Conservation (phyloP, 768 basidiomycete species). For the Boletus rufocinnamomeus region DNA sequence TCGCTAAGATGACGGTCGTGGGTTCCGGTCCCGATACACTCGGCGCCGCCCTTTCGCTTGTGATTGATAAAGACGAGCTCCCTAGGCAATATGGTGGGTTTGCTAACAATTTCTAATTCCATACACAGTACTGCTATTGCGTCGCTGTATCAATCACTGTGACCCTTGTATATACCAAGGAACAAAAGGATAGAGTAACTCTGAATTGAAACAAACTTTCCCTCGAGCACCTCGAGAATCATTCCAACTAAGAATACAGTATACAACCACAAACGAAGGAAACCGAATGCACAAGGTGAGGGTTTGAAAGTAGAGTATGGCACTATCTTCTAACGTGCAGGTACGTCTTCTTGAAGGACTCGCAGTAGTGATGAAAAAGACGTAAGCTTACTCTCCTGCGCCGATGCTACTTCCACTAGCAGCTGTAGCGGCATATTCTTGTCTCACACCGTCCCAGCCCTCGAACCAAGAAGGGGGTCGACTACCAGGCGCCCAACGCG, state of each 20-base stretch:
- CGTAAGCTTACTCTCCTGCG: slow-evolving; percentile 22
- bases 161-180: neutral
- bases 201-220: neutral
- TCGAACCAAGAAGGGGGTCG: slow-evolving; percentile 43
- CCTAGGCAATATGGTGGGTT: slow-evolving; percentile 73
- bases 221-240: neutral
- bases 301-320: neutral
- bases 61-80: slow-evolving; percentile 58
- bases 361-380: neutral
- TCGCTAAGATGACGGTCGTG: slow-evolving; percentile 80
- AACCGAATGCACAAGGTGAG: neutral
- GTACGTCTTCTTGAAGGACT: neutral
- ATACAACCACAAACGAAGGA: neutral
- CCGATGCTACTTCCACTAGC: slow-evolving; percentile 39
- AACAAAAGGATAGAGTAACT: neutral
- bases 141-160: neutral
- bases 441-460: slow-evolving; percentile 41
- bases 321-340: neutral
- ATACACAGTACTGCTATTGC: neutral
- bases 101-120: slow-evolving; percentile 50
- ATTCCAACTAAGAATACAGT: neutral
- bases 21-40: slow-evolving; percentile 63
- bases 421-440: slow-evolving; percentile 47
- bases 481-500: slow-evolving; percentile 31
- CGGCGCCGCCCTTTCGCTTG: slow-evolving; percentile 56